Base-by-base conservation (phyloP, 441 rosid genomes). In the Gossypium aridum region DNA sequence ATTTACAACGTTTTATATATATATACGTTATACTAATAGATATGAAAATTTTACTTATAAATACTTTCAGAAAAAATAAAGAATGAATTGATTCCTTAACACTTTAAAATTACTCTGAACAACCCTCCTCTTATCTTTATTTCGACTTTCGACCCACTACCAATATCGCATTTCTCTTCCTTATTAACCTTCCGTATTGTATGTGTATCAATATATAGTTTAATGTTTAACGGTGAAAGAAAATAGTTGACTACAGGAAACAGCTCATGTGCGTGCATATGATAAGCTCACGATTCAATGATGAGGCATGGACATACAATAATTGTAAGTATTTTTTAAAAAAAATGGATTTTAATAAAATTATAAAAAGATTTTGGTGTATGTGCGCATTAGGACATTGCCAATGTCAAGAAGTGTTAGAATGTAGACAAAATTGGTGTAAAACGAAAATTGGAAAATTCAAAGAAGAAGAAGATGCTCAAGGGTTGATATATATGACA, bases 251-350 rank as follows among this genome's bases (percentile, higher is more conserved):
- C 88, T 4, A 34, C 43, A 70, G 72, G 83, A 76, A 81, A 86
- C 88, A 83, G 80, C 77, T 70, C 91, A 85, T 82, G 89, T 83
- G 88, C 85, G 34, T 74, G 72, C 86, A 75, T 83, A 84, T 80
- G 80, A 83, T 82, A 79, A 79, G 81, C 85, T 83, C 84, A 66
- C 85, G 77, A 86, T 77, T 83, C 74, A 72, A 76, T 80, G 78
- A 80, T 77, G 79, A 77, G 74, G 77, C 26, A 64, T 80, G 75
- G 75, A 74, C 69, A 70, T 74, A 54, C 37, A 31, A 31, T 51
- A 31, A 76, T 45, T 65, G 63, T 13, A 75, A 78, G 78, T 23
- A 83, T 78, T 73, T 49, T n/a, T 8, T 19, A 23, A 23, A 23
- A 2, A 12, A 53, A n/a, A n/a, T 5, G 23, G 70, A n/a, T 73